Evolutionary conservation across 1,139 yeast species (phyloP).

Genomic region (Candida frijolesensis): DNA sequence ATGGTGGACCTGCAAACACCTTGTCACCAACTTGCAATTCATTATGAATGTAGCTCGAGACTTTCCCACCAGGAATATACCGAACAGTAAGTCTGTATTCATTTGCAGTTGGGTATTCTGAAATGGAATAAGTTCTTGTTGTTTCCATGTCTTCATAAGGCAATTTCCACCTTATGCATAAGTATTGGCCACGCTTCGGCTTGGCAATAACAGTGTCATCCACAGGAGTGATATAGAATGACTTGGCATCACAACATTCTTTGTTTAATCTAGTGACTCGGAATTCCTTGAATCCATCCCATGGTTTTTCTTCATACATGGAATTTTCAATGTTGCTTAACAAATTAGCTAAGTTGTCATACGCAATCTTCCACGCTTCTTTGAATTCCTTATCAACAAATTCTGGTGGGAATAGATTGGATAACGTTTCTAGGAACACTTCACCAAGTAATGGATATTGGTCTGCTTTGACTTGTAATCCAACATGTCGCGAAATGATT

Average conservation of each 20-base stretch:
- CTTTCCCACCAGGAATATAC: conserved; percentile 46
- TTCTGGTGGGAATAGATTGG: conserved; percentile 54
- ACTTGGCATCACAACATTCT: conserved; percentile 52
- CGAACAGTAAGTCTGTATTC: conserved; percentile 58
- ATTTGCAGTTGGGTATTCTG: conserved; percentile 31
- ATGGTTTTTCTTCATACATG: conserved; percentile 47
- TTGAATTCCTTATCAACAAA: conserved; percentile 59
- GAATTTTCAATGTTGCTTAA: conserved; percentile 58
- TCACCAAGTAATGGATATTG: conserved; percentile 69
- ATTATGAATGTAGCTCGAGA: conserved; percentile 56
- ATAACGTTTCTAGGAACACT: conserved; percentile 54
- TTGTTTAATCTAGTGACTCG: conserved; percentile 40
- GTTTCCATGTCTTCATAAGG: conserved; percentile 33
- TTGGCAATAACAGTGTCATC: conserved; percentile 37
- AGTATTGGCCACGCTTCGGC: conserved; percentile 61
- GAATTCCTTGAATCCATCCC: conserved; percentile 61
- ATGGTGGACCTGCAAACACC: conserved; percentile 58
- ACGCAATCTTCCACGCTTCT: conserved; percentile 67
- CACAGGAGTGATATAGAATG: conserved; percentile 53
- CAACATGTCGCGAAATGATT: conserved; percentile 67
- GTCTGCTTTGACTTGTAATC: conserved; percentile 60
- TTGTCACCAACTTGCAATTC: conserved; percentile 50
- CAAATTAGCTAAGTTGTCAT: conserved; percentile 61
- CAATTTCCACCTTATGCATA: conserved; percentile 49
- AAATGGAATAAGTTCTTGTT: conserved; percentile 56